Evolutionary conservation across 2,329 filamentous ascomycete species (phyloP).

Genomic region (Aspergillus tanneri): DNA sequence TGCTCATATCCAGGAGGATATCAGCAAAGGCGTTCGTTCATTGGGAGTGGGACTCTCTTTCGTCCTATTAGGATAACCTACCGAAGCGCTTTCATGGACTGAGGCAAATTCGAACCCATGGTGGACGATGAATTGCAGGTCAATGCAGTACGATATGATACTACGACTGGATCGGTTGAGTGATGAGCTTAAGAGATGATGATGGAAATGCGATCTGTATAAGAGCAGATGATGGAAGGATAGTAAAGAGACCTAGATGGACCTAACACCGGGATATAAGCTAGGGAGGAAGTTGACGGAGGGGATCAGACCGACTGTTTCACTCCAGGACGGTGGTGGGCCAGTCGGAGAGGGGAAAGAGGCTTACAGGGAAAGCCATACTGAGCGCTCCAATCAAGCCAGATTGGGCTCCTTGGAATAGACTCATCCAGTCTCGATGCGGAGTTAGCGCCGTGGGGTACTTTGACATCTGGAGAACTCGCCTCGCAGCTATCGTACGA

Average conservation of each 20-base stretch:
- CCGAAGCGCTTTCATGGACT: conserved; percentile 63
- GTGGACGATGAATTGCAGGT: conserved; percentile 18
- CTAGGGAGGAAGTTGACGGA: too few relatives aligned
- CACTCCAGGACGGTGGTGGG: too few relatives aligned
- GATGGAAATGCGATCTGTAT: too few relatives aligned
- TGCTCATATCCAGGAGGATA: conserved; percentile 59
- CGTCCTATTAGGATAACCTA: conserved; percentile 41
- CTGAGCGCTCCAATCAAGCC: not conserved
- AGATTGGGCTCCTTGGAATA: not conserved
- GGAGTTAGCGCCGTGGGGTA: not conserved
- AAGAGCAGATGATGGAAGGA: conserved; percentile 6
- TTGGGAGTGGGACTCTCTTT: too few relatives aligned
- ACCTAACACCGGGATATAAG: too few relatives aligned
- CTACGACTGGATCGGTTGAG: not conserved
- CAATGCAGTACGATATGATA: not conserved
- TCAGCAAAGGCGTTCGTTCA: too few relatives aligned
- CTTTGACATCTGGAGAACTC: not conserved
- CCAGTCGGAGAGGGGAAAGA: conserved; percentile 3
- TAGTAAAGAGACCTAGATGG: conserved; percentile 6
- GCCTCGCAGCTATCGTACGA: not conserved
- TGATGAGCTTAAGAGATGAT: too few relatives aligned
- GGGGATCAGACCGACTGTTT: too few relatives aligned
- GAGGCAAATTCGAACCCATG: conserved; percentile 46
- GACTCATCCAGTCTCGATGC: not conserved
- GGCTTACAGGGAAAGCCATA: not conserved